These are phyloP conservation scores for Prunus davidiana DNA, from an alignment of 306 rosid genomes.

Conservation along the genomic window DNA sequence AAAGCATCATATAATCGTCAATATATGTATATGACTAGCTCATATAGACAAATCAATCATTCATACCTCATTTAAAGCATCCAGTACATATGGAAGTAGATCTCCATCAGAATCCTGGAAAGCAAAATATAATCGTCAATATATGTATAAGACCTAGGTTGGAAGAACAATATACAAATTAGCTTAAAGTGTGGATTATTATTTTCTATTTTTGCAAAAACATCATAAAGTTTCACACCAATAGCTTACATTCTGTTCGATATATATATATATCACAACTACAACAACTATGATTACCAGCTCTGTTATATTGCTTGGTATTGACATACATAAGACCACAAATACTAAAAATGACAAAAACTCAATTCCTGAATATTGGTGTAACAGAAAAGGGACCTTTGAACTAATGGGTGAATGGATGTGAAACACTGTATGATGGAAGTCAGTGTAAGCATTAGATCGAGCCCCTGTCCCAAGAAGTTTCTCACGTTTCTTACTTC, in stretches of 20 bases:
- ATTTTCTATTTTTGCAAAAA: neutral
- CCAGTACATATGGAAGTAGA: conserved; percentile 87
- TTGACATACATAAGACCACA: neutral
- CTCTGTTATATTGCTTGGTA: neutral
- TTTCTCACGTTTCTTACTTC: conserved; percentile 99
- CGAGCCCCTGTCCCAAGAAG: conserved; percentile 99
- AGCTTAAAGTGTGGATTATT: neutral
- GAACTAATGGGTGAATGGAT: conserved; percentile 88
- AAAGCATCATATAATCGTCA: neutral
- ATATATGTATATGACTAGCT: neutral
- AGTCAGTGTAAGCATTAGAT: conserved; percentile 97
- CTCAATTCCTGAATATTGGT: neutral
- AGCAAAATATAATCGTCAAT: conserved; percentile 25
- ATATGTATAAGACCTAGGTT: conserved; percentile 3
- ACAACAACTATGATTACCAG: neutral
- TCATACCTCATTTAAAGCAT: conserved; percentile 92
- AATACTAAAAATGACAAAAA: neutral
- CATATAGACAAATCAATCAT: conserved; percentile 15
- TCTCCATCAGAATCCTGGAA: conserved; percentile 95
- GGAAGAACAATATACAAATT: neutral
- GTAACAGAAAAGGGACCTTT: conserved; percentile 50
- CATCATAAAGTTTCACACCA: neutral
- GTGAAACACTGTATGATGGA: conserved; percentile 99
- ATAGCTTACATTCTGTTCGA: neutral
- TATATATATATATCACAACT: neutral